Evolutionary conservation across 176 grass and related monocot genomes (phyloP).

Genomic region (Sorghum bicolor): Sorghum_bicolor_NCBIv3 NC_012870.2:54032001-54032500

Average conservation of each 20-base stretch:
- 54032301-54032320: constrained; percentile 63
- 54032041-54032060: too few relatives aligned
- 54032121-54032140: constrained; percentile 84
- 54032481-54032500: too few relatives aligned
- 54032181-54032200: constrained; percentile 58
- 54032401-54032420: neutral
- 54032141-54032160: constrained; percentile 47
- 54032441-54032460: neutral
- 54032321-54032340: constrained; percentile 23
- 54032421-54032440: neutral
- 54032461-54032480: neutral
- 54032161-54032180: constrained; percentile 41
- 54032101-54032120: neutral
- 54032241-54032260: constrained; percentile 56
- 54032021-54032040: too few relatives aligned
- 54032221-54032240: constrained; percentile 66
- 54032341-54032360: neutral
- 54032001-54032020: too few relatives aligned
- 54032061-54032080: too few relatives aligned
- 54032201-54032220: constrained; percentile 47
- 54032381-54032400: neutral
- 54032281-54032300: constrained; percentile 86
- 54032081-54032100: too few relatives aligned
- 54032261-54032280: constrained; percentile 79
- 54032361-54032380: neutral